Evolutionary conservation across 2,329 filamentous ascomycete species (phyloP), one percentile per base, ranked within the genome.

Genomic region (Colletotrichum sp.): DNA sequence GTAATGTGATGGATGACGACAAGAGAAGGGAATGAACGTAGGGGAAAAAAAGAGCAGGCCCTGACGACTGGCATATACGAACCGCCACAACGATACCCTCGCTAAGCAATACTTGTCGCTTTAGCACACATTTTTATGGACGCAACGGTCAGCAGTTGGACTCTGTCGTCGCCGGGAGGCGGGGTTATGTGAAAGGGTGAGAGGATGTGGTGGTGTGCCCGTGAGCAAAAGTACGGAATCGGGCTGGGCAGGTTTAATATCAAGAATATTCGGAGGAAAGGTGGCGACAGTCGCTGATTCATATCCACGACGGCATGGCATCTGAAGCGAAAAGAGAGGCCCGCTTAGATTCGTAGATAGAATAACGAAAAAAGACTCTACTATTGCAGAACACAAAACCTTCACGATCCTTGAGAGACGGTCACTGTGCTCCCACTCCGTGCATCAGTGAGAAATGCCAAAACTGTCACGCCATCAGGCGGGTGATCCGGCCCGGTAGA

Each of bases 51-150:
- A 62, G 26, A 62, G 28, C 24, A n/a, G 21, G 21, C 12, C 30
- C 26, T 60, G 59, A 76, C 64, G 74, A 66, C 26, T 73, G 70
- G 34, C 59, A 39, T 1, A n/a, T 12, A 28, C 55, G 13, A 73
- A 76, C 49, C 24, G 73, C 39, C 55, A 62, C 34, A 65, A 76
- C 70, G 74, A 76, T 76, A 76, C 74, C 74, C 74, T 76, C 74
- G 74, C 74, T 74, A 60, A 64, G 70, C 70, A 64, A 7, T 26
- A 59, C 55, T 18, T 32, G n/a, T 64, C 39, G 64, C 49, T 65
- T 69, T 36, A 68, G 74, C 64, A 24, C n/a, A 52, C 44, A 74
- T 65, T 52, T 59, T 57, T 36, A 28, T 65, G n/a, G n/a, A 52
- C 18, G 36, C 16, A 18, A 73, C 44, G 49, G 8, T 59, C 24